Percentiles rank a stretch among this genome's conserved stretches.
phyloP scores from a whole-genome alignment of 768 basidiomycete genomes.

The Kwoniella mangroviensis region DNA sequence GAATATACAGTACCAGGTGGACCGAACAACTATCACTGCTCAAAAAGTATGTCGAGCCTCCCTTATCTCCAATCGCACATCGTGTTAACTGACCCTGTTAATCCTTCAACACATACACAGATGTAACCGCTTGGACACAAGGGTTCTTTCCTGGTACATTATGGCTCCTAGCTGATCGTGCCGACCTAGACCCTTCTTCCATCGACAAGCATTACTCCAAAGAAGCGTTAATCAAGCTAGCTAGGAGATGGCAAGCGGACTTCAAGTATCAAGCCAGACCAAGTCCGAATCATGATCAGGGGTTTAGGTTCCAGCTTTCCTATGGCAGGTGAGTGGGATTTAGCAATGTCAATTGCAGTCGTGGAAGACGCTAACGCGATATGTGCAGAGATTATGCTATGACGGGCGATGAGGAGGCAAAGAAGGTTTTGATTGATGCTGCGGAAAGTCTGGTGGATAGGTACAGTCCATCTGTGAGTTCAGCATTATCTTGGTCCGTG shows the following conservation, averaged over 20 bases:
- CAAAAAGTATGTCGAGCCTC: slow-evolving; percentile 28
- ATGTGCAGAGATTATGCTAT: slow-evolving; percentile 35
- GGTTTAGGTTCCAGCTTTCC: slow-evolving; percentile 46
- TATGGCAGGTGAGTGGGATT: slow-evolving; percentile 37
- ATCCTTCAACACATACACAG: slow-evolving; percentile 12
- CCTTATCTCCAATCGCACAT: background rate
- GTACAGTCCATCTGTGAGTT: slow-evolving; percentile 38
- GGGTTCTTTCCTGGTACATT: slow-evolving; percentile 50
- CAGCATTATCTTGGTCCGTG: background rate
- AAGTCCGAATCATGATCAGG: slow-evolving; percentile 45
- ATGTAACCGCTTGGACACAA: slow-evolving; percentile 42
- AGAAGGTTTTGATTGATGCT: slow-evolving; percentile 43
- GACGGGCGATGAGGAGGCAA: slow-evolving; percentile 42
- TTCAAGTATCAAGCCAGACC: slow-evolving; percentile 39
- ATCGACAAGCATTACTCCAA: slow-evolving; percentile 29
- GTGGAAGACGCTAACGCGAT: background rate
- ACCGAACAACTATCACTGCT: slow-evolving; percentile 45
- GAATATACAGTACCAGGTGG: slow-evolving; percentile 48
- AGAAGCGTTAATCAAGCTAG: slow-evolving; percentile 37
- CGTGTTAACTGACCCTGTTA: background rate
- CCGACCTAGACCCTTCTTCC: slow-evolving; percentile 21
- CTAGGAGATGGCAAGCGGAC: slow-evolving; percentile 39
- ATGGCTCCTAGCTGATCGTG: slow-evolving; percentile 49
- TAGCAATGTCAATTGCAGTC: too few relatives aligned
- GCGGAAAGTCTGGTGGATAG: slow-evolving; percentile 42